Evolutionary conservation across 257 asterid genomes (phyloP).

Genomic region (Salvia miltiorrhiza): DNA sequence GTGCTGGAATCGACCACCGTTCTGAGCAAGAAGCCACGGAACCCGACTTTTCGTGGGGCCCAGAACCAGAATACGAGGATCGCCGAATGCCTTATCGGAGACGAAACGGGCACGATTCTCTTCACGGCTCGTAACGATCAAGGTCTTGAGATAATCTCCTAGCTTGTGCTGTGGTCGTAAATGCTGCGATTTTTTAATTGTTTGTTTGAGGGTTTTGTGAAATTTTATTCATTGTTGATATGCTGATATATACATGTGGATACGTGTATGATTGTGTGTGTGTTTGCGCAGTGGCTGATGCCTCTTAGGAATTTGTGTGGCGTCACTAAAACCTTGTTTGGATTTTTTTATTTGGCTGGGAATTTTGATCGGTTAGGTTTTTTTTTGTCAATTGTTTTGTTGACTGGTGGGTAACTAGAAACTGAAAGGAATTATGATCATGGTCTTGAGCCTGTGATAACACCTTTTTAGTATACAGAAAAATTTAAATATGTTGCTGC

Average conservation of each 20-base stretch:
- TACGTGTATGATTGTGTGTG: no score
- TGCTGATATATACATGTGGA: background rate
- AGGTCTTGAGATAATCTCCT: conserved; percentile 34
- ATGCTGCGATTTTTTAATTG: background rate
- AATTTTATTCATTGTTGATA: background rate
- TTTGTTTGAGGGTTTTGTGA: background rate
- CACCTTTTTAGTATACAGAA: background rate
- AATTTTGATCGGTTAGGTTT: background rate
- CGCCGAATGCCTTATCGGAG: conserved; percentile 73
- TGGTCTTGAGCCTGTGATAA: background rate
- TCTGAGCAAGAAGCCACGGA: conserved; percentile 56
- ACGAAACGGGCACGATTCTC: conserved; percentile 69
- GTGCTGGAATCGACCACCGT: conserved; percentile 53
- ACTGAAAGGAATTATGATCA: background rate
- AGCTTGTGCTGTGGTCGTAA: background rate
- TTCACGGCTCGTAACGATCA: conserved; percentile 82
- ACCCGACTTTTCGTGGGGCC: conserved; percentile 43
- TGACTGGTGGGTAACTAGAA: background rate
- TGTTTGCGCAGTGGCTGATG: background rate
- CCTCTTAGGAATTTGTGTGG: background rate
- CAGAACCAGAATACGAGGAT: conserved; percentile 51
- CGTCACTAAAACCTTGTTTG: background rate
- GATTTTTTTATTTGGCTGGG: background rate
- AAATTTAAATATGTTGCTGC: background rate
- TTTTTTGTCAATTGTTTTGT: background rate